Base-by-base conservation (phyloP, 2,329 filamentous ascomycete genomes). In the Xenoacremonium recifei region DNA sequence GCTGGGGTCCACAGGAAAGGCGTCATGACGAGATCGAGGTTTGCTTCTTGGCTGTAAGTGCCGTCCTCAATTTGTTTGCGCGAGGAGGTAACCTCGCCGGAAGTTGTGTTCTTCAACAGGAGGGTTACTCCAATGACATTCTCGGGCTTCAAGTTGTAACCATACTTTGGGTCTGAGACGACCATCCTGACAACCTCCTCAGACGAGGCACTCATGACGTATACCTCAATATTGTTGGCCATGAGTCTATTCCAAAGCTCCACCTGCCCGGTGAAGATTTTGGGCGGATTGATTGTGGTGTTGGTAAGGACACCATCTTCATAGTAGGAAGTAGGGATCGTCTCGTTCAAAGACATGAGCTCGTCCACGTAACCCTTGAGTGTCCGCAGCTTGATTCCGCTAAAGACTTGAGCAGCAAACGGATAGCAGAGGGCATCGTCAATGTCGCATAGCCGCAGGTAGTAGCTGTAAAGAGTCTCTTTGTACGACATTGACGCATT, bases 121-220 rank as follows among this genome's bases (percentile, higher is more conserved):
- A 67, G 58, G 3, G 63, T 66, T 11, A 72, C 67, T 19, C 69
- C 69, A 16, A 72, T 69, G 25, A 72, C 66, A 37, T 71, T 71
- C 43, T 72, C 57, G 3, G 69, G 55, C 21, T 62, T 62, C 5
- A 72, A 66, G 44, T 72, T 70, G 59, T 72, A 72, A 34, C 69
- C 69, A 35, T 72, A 72, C 44, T 61, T 61, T 6, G 67, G 66
- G 42, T 72, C 69, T 2, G 67, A 60, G n/a, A 63, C 69, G 1
- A 72, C 66, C 67, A 72, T 70, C 37, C 69, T 65, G 13, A 72
- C 69, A 6, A 72, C 59, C 50, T 72, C 69, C 46, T 72, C 69
- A n/a, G 60, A 59, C 1, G 69, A 52, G 5, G 69, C 69, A 17
- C 58, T 68, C 30, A 72, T 49, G 17, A 72, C 62, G 44, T 72